Conservation (phyloP, 768 basidiomycete genomes). For the Mycena latifolia region DNA sequence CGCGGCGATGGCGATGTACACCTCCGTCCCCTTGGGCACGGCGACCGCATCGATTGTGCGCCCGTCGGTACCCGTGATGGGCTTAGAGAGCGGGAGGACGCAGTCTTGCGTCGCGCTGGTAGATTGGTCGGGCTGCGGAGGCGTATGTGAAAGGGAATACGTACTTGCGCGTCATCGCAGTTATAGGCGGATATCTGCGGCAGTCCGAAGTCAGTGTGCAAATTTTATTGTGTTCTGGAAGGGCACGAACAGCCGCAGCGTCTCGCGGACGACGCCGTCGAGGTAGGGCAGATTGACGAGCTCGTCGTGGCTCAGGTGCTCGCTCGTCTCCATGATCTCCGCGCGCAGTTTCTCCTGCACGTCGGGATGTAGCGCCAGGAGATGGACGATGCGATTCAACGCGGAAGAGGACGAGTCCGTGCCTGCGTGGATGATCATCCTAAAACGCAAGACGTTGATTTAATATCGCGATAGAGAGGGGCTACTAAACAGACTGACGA, state of each 20-base stretch:
- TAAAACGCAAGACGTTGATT: too few species aligned
- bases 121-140: background rate
- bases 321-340: conserved; percentile 38
- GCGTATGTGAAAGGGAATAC: background rate
- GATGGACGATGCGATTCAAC: conserved; percentile 19
- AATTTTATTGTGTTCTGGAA: background rate
- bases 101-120: conserved; percentile 19
- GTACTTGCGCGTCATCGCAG: conserved; percentile 38
- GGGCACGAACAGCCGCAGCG: conserved; percentile 43
- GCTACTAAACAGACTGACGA: conserved; percentile 39
- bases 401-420: conserved; percentile 27
- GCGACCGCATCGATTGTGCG: conserved; percentile 48
- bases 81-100: conserved; percentile 58
- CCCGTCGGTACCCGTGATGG: conserved; percentile 54
- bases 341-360: too few species aligned
- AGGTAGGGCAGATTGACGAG: conserved; percentile 47
- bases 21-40: conserved; percentile 55
- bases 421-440: conserved; percentile 29
- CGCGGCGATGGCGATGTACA: conserved; percentile 50
- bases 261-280: conserved; percentile 51
- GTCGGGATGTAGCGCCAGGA: conserved; percentile 40
- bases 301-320: conserved; percentile 44
- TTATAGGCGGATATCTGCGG: conserved; percentile 38
- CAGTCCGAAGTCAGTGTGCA: background rate
- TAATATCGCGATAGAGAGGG: background rate